A percentile compares a stretch with the other conserved stretches of the same genome.
Conservation (phyloP, 192 early-diverging fungal genomes). For the Entrophospora sp. region DNA sequence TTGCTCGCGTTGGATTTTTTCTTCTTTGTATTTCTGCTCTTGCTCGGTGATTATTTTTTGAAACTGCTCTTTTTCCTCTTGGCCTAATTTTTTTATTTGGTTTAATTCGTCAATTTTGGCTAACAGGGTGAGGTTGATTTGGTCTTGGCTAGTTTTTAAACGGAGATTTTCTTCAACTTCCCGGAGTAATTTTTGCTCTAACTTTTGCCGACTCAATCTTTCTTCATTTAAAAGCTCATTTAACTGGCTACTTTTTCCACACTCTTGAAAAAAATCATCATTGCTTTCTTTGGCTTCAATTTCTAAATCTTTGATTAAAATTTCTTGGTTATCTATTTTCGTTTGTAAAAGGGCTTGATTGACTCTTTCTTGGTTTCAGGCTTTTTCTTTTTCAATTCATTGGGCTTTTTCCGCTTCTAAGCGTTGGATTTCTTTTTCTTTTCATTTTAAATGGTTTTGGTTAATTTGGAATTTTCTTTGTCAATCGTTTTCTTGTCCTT, state of each 20-base stretch:
- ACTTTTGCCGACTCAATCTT: not conserved
- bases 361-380: too few species aligned
- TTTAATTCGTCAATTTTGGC: not conserved
- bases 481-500: too few species aligned
- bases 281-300: not conserved
- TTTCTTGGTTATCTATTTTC: too few species aligned
- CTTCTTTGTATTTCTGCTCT: not conserved
- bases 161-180: not conserved
- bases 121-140: not conserved
- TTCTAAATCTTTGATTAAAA: too few species aligned
- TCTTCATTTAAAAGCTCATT: not conserved
- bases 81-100: not conserved
- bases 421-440: too few species aligned
- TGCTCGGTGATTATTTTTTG: not conserved
- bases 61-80: not conserved
- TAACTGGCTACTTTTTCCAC: not conserved
- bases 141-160: not conserved
- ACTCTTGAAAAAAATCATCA: not conserved
- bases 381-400: too few species aligned
- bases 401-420: too few species aligned
- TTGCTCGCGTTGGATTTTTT: not conserved
- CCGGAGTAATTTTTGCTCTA: not conserved
- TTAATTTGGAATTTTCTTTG: too few species aligned
- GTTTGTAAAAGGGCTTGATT: too few species aligned
- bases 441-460: too few species aligned